phyloP scores from a whole-genome alignment of 257 asterid species.

The Solanum etuberosum region DNA sequence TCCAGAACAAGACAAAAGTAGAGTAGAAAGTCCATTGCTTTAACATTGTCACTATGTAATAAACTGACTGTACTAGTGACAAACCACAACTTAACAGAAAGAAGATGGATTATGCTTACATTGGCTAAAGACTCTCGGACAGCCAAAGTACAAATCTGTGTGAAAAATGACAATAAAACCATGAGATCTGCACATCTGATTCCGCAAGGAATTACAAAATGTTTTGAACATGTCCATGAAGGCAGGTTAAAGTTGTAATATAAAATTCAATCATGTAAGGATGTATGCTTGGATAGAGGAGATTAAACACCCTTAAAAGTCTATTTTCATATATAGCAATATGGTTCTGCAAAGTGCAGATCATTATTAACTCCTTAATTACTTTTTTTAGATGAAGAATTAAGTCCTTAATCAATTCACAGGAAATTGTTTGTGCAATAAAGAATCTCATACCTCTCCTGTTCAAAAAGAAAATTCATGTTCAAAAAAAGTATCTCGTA shows the following conservation, averaged over 20 bases:
- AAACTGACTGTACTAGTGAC: neutral
- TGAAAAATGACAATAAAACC: constrained; percentile 1
- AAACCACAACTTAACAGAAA: neutral
- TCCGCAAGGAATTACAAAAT: neutral
- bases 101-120: constrained; percentile 19
- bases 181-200: neutral
- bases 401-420: neutral
- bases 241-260: neutral
- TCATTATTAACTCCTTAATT: neutral
- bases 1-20: constrained; percentile 10
- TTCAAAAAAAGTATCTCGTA: constrained; percentile 9
- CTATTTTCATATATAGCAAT: neutral
- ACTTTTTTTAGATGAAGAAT: neutral
- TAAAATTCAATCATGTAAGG: neutral
- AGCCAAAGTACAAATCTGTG: constrained; percentile 70
- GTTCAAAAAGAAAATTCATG: neutral
- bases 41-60: neutral
- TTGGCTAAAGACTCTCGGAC: constrained; percentile 37
- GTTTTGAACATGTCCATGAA: neutral
- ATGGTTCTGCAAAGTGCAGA: neutral
- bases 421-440: neutral
- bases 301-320: neutral
- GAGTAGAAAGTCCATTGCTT: neutral
- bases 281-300: neutral
- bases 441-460: constrained; percentile 26